phyloP scores from a whole-genome alignment of 805 yeast genomes.

The Barnettozyma pratensis region DNA sequence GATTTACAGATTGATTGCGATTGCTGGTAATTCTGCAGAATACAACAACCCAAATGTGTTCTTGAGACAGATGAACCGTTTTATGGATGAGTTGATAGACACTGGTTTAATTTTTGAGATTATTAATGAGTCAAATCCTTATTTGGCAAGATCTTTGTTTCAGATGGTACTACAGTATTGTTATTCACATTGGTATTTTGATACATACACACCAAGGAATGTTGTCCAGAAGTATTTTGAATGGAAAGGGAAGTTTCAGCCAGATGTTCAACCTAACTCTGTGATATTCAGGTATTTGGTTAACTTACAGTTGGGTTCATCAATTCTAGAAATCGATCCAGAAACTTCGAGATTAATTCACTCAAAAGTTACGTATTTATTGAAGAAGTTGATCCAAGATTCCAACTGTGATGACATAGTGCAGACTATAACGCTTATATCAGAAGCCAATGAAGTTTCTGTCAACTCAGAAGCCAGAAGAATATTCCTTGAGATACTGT shows the following conservation, averaged over 20 bases:
- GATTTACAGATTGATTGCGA: slow-evolving; percentile 28
- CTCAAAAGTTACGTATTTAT: slow-evolving; percentile 17
- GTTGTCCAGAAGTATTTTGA: slow-evolving; percentile 22
- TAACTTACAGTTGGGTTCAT: slow-evolving; percentile 30
- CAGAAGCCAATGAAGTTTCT: slow-evolving; percentile 29
- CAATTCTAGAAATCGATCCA: slow-evolving; percentile 19
- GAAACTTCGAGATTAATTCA: slow-evolving; percentile 13
- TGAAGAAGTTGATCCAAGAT: slow-evolving; percentile 15
- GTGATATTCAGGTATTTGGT: slow-evolving; percentile 31
- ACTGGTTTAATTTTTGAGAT: slow-evolving; percentile 31
- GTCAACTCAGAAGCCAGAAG: slow-evolving; percentile 4
- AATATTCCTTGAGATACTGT: slow-evolving; percentile 1
- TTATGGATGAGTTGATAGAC: slow-evolving; percentile 37
- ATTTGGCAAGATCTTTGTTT: slow-evolving; percentile 28
- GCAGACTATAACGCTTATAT: slow-evolving; percentile 31
- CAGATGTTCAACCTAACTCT: slow-evolving; percentile 27
- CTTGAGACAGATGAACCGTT: slow-evolving; percentile 31
- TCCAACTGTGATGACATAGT: slow-evolving; percentile 29
- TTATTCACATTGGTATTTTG: slow-evolving; percentile 40
- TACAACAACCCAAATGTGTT: slow-evolving; percentile 34
- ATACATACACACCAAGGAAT: slow-evolving; percentile 11
- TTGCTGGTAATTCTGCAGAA: slow-evolving; percentile 28
- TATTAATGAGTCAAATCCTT: slow-evolving; percentile 19
- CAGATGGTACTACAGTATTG: slow-evolving; percentile 41
- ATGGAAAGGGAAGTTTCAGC: slow-evolving; percentile 30